These are phyloP conservation scores for Rhodotorula sp. DNA, from an alignment of 1,284 basidiomycete genomes.

Conservation along the genomic window DNA sequence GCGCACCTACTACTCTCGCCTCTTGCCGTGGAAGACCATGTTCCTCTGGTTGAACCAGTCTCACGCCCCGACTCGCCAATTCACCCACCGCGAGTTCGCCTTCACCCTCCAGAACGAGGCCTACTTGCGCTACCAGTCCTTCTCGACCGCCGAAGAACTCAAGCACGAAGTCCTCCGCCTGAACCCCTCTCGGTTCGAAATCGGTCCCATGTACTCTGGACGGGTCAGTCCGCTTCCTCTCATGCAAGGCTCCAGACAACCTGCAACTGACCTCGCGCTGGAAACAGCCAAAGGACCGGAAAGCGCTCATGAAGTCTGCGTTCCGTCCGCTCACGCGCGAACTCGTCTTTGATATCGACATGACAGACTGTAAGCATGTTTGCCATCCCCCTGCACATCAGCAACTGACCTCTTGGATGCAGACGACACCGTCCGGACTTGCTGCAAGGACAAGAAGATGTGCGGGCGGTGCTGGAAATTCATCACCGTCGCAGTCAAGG, in stretches of 20 bases:
- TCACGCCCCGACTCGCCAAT: conserved; percentile 65
- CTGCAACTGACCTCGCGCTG: not conserved
- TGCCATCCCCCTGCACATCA: not conserved
- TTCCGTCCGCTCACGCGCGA: conserved; percentile 82
- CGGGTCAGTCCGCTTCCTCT: conserved; percentile 56
- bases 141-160: conserved; percentile 78
- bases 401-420: not conserved
- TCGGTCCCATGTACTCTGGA: conserved; percentile 89
- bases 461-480: conserved; percentile 93
- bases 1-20: conserved; percentile 83
- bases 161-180: conserved; percentile 82
- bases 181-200: conserved; percentile 91
- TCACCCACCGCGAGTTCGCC: conserved; percentile 94
- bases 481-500: conserved; percentile 87
- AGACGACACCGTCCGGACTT: conserved; percentile 89
- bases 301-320: conserved; percentile 71
- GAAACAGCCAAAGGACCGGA: conserved; percentile 82
- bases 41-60: conserved; percentile 95
- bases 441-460: conserved; percentile 88
- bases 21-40: conserved; percentile 93
- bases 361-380: conserved; percentile 75
- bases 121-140: conserved; percentile 94
- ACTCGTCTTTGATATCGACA: conserved; percentile 99
- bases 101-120: conserved; percentile 89
- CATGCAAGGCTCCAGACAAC: not conserved